Base-by-base conservation (phyloP, 1,284 basidiomycete genomes). In the Ganoderma leucocontextum region DNA sequence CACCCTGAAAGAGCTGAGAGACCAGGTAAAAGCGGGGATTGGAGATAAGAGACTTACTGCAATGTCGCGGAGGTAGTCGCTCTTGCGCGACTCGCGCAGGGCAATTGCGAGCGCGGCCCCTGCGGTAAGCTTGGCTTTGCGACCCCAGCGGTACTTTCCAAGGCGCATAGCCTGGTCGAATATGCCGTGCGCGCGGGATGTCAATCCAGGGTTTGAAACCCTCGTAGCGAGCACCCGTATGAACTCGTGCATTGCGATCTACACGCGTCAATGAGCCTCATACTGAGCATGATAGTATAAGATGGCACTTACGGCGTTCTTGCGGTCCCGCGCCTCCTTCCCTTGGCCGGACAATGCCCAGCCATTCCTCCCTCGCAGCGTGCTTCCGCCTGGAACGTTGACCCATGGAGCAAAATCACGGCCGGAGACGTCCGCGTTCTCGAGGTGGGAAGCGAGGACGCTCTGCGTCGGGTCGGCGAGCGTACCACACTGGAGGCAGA, bases 401-500 rank as follows among this genome's bases (percentile, higher is more conserved):
- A 67, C 73, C 77, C 75, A 75, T 17, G 65, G 64, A 33, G 74
- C 64, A 47, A 73, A 71, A 53, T 80, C 76, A 25, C 76, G 70
- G 38, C 77, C 76, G 19, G 78, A 78, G 35, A 75, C 75, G 60
- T 83, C 75, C 53, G 67, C 52, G 41, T 75, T 72, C 64, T 84
- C 82, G 38, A 80, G 71, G 70, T 85, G 79, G 41, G 84, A 81
- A 15, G 86, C 83, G 64, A 93, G 85, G 53, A 90, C 79, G 39
- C 82, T 83, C 79, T 89, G 89, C 9, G 83, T 81, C 0, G 90
- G 82, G 74, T 92, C 87, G 25, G 81, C 82, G 22, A 93, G 85
- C n/a, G 88, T 88, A 9, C 89, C 92, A 73, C 91, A 93, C 41
- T 73, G 64, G 7, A 84, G 85, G 78, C 91, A 93, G 71, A 93